These are phyloP conservation scores for Monosporozyma siamensis DNA, from an alignment of 805 yeast species.

Conservation along the genomic window DNA sequence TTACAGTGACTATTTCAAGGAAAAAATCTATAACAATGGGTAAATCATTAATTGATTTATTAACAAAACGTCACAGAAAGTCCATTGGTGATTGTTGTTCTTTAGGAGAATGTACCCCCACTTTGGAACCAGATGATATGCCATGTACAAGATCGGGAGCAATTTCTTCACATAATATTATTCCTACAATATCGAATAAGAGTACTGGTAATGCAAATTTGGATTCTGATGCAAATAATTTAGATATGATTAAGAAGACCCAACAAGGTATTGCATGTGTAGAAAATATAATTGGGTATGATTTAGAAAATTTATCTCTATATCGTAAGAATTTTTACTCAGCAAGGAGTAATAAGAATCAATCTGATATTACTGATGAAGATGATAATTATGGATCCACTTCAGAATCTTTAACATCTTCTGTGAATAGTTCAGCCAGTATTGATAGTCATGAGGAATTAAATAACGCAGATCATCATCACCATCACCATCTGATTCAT, in stretches of 20 bases:
- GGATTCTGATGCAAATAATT: not conserved
- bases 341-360: constrained; percentile 2
- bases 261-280: constrained; percentile 19
- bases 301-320: constrained; percentile 27
- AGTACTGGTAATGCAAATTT: not conserved
- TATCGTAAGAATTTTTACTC: constrained; percentile 26
- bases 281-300: constrained; percentile 30
- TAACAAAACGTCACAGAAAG: constrained; percentile 1
- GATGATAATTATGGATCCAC: not conserved
- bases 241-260: not conserved
- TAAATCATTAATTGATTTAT: constrained; percentile 2
- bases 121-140: constrained; percentile 1
- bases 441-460: not conserved
- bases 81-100: constrained; percentile 5
- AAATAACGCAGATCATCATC: not conserved
- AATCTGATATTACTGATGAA: not conserved
- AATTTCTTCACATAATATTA: not conserved
- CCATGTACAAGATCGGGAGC: not conserved
- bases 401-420: not conserved
- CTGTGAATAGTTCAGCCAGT: not conserved
- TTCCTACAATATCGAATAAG: not conserved
- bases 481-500: not conserved
- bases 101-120: constrained; percentile 4
- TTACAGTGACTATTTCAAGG: not conserved
- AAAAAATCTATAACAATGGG: not conserved